Percentiles rank a stretch among this genome's conserved stretches.
Conservation (phyloP, 2,329 filamentous ascomycete genomes). For the Cytospora schulzeri region DNA sequence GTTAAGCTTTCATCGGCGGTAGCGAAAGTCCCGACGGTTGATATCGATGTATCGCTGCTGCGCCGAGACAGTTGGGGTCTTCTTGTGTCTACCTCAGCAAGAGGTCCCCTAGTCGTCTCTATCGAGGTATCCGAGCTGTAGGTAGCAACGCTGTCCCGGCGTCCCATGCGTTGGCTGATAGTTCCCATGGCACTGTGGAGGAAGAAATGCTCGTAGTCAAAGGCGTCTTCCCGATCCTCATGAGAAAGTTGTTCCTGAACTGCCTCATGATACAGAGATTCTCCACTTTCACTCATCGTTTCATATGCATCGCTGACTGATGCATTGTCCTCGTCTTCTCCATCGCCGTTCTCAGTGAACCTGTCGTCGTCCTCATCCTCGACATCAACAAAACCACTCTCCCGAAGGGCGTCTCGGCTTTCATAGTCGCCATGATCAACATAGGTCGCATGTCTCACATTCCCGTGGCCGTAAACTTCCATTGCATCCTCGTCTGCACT, state of each 20-base stretch:
- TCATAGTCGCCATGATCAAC: constrained; percentile 34
- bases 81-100: constrained; percentile 27
- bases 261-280: constrained; percentile 65
- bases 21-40: constrained; percentile 57
- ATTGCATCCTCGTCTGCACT: constrained; percentile 35
- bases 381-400: constrained; percentile 31
- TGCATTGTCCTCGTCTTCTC: constrained; percentile 31
- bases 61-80: constrained; percentile 35
- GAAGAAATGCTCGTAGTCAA: constrained; percentile 96
- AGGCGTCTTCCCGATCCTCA: constrained; percentile 91
- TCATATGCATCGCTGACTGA: constrained; percentile 44
- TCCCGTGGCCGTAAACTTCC: constrained; percentile 34
- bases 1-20: constrained; percentile 56
- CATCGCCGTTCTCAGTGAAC: constrained; percentile 42
- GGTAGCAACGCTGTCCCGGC: constrained; percentile 53
- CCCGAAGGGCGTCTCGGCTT: constrained; percentile 32
- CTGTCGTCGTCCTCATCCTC: constrained; percentile 45
- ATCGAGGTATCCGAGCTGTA: constrained; percentile 62
- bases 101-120: constrained; percentile 60
- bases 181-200: constrained; percentile 88
- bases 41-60: constrained; percentile 52
- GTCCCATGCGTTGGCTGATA: constrained; percentile 57
- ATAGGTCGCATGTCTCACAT: constrained; percentile 32
- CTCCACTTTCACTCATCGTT: constrained; percentile 60
- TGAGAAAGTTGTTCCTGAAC: constrained; percentile 69